Evolutionary conservation across 495 filamentous ascomycete genomes (phyloP).

Genomic region (Neurospora hispaniola): DNA sequence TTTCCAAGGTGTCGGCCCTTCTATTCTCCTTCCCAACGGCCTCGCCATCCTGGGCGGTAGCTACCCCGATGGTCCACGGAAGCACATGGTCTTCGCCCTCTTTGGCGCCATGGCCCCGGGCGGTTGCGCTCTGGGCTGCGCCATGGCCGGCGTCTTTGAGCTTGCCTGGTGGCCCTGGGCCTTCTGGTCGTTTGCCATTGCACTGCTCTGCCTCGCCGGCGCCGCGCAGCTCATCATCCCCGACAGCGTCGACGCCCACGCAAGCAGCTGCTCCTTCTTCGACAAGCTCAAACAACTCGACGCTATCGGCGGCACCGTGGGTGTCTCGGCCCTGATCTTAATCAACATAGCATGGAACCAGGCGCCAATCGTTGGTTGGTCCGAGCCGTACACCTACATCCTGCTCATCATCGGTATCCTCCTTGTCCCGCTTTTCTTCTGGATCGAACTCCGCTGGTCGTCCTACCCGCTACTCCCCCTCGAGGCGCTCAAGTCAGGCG

Average conservation of each 20-base stretch:
- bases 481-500: slow-evolving; percentile 33
- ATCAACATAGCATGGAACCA: slow-evolving; percentile 55
- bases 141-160: slow-evolving; percentile 42
- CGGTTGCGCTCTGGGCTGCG: slow-evolving; percentile 40
- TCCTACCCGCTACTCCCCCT: slow-evolving; percentile 45
- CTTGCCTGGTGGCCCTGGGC: slow-evolving; percentile 59
- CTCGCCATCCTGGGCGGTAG: slow-evolving; percentile 47
- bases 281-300: slow-evolving; percentile 32
- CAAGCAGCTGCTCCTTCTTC: slow-evolving; percentile 9
- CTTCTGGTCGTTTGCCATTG: slow-evolving; percentile 47
- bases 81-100: slow-evolving; percentile 52
- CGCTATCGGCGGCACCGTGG: slow-evolving; percentile 35
- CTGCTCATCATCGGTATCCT: slow-evolving; percentile 47
- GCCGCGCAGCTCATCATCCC: slow-evolving; percentile 31
- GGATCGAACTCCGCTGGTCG: slow-evolving; percentile 35
- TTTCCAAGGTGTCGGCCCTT: slow-evolving; percentile 51
- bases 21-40: slow-evolving; percentile 51
- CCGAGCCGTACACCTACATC: slow-evolving; percentile 39
- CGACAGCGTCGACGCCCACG: slow-evolving; percentile 23
- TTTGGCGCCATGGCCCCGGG: slow-evolving; percentile 54
- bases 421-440: slow-evolving; percentile 38
- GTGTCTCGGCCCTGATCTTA: slow-evolving; percentile 46
- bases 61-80: slow-evolving; percentile 42
- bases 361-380: slow-evolving; percentile 49
- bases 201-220: slow-evolving; percentile 32